Base-by-base conservation (phyloP, 2,329 filamentous ascomycete genomes). In the Ilyonectria destructans region DNA sequence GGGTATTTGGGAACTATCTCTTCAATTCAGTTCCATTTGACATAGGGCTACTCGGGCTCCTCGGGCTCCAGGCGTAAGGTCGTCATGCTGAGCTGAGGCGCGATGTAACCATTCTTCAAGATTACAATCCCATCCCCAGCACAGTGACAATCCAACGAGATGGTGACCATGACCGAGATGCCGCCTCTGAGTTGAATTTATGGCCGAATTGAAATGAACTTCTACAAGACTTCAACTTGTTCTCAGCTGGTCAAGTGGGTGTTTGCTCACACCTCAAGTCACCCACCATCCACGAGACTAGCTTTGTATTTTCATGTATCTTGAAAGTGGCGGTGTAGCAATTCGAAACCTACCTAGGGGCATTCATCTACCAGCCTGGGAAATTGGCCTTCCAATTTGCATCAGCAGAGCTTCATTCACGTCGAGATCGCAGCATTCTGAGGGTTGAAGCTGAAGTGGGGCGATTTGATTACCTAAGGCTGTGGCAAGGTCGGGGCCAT, bases 401-500 rank as follows among this genome's bases (percentile, higher is more conserved):
- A n/a, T 43, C 40, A 9, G 15, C 8, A n/a, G 17, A n/a, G 15
- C n/a, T n/a, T 4, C 15, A 33, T 12, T 12, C 31, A 33, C 12
- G 8, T 33, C 31, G 1, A 33, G 31, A 10, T 33, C 31, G 31
- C 31, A 33, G 19, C 46, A 49, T 7, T 19, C 10, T 26, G n/a
- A 46, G 43, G 12, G n/a, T 9, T 23, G 43, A 15, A 23, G 2
- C 23, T n/a, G 23, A 12, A 21, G 23, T 15, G 17, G n/a, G 54
- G 23, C 31, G 6, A 13, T 10, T 26, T 3, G 8, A 29, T 62
- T 62, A 60, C 56, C 31, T 65, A 65, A 58, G 54, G 9, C 2
- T 10, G 8, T 54, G 52, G 45, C 52, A 60, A 21, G 35, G 35
- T 58, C 74, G 74, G 74, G 56, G n/a, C 26, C 55, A 62, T 48